Evolutionary conservation across 129 eudicot species (phyloP), one percentile per base, ranked within the genome.

Genomic region (Chrysanthemum seticuspe): DNA sequence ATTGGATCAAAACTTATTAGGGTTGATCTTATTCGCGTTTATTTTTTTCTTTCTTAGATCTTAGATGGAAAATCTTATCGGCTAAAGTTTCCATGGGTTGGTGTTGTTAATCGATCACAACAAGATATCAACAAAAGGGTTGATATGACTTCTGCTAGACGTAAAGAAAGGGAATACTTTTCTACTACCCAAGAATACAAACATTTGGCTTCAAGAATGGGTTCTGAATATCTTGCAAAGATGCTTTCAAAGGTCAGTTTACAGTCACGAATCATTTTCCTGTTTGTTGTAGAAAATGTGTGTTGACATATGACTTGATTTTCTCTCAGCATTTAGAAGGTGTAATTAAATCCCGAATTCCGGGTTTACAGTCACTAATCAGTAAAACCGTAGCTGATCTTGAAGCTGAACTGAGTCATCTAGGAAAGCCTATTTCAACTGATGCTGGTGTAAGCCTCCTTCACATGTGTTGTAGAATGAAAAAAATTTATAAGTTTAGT

Each of bases 101-200:
- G 87, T 49, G 79, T 84, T 51, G 87, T 84, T 68, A 84, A 83
- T 13, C 87, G 87, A 50, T 83, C 87, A 54, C 87, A 83, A 64
- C 71, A 81, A 76, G 87, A 83, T 62, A 83, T 83, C 5, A 79
- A 83, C 44, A 83, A 67, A 80, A 68, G 72, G 64, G 83, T 80
- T 16, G 82, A 80, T 58, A 83, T 83, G 84, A 64, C 73, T 53
- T 72, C 84, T 19, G 87, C 87, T 53, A 80, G 84, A 59, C 78
- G 63, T 53, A 83, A 59, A 16, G 88, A 84, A 67, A 62, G 85
- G 18, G 85, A 80, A 59, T 84, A 84, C 69, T 84, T 84, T 67
- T 80, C 85, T 18, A 74, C 74, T 10, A 77, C 76, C 73, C 63
- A 72, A 15, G 83, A 81, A 36, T 84, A 84, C 70, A 74, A 75